Base-by-base conservation (phyloP, 495 filamentous ascomycete species). In the Amorphotheca resinae region DNA sequence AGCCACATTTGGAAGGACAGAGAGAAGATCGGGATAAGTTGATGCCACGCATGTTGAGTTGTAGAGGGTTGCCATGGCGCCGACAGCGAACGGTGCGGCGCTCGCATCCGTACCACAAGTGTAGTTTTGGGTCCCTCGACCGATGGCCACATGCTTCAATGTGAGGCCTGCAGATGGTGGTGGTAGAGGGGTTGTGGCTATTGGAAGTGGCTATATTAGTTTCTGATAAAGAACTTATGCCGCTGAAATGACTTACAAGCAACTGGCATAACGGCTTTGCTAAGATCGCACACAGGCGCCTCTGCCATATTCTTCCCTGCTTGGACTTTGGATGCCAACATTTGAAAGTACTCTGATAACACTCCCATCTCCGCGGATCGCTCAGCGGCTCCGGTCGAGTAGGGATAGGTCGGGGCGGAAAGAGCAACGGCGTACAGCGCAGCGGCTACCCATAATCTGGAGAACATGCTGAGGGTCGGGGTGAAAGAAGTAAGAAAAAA, bases 121-220 rank as follows among this genome's bases (percentile, higher is more conserved):
- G 62, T 95, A 96, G 70, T 95, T 95, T 66, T 95, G 74, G 9
- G 79, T 88, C 28, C 89, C 89, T 25, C 84, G 80, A 53, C 89
- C 89, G 38, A 96, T 66, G 53, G 78, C 85, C 22, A 95, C 79
- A 56, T 91, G 84, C 56, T 71, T 73, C 22, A 86, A 65, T 0
- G 41, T 61, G 11, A 84, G 62, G 39, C 76, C 80, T 7, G 66
- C 46, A 14, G 67, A 62, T 11, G 76, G 73, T 30, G 69, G 42
- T 6, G 79, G 75, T 5, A 91, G 68, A 32, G 66, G 61, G 22
- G 52, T 49, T 33, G 65, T 55, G 16, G 53, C 64, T 69, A 34
- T 32, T 17, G 4, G 17, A 21, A 34, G 23, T 44, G 50, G 63
- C 23, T 23, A 36, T 40, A 21, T 38, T 7, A 17, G 1, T 11